Conservation (phyloP, 257 asterid genomes). For the Henckelia pumila region DNA sequence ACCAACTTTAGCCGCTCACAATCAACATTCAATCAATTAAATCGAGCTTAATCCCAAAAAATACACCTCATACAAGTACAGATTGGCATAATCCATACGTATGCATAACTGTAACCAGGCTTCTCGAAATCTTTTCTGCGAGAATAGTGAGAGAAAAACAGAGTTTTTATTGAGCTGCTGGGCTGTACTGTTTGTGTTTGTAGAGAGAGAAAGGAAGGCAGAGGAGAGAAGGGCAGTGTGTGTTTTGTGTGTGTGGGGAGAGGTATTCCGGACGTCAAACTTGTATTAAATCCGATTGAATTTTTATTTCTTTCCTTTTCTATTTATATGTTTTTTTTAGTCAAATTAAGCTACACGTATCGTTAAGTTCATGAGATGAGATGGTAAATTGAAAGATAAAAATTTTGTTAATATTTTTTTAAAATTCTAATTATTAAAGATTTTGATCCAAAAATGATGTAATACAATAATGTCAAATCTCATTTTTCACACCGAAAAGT, state of each 20-base stretch:
- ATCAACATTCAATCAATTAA: conserved; percentile 24
- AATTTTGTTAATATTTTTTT: no score
- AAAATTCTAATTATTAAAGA: no score
- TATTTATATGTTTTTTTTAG: conserved; percentile 5
- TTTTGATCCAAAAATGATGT: no score
- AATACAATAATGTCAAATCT: no score
- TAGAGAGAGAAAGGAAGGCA: conserved; percentile 53
- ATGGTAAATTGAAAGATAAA: no score
- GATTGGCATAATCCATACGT: conserved; percentile 11
- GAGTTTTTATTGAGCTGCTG: conserved; percentile 26
- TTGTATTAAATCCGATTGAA: conserved; percentile 49
- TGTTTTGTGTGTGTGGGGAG: conserved; percentile 33
- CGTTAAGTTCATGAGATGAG: no score
- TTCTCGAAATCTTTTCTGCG: conserved; percentile 14
- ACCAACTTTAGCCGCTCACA: neutral
- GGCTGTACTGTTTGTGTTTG: conserved; percentile 26
- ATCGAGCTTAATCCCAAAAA: conserved; percentile 8
- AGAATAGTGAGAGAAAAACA: conserved; percentile 31
- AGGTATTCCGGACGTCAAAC: conserved; percentile 72
- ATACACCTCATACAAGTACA: conserved; percentile 11
- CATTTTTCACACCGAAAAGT: no score
- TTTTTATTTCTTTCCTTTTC: conserved; percentile 31
- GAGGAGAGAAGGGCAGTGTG: conserved; percentile 33
- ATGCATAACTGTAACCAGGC: conserved; percentile 29
- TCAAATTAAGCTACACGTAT: no score